Percentiles rank a stretch among this genome's conserved stretches.
phyloP scores from a whole-genome alignment of 2,329 filamentous ascomycete species.

The Colletotrichum tropicicola region DNA sequence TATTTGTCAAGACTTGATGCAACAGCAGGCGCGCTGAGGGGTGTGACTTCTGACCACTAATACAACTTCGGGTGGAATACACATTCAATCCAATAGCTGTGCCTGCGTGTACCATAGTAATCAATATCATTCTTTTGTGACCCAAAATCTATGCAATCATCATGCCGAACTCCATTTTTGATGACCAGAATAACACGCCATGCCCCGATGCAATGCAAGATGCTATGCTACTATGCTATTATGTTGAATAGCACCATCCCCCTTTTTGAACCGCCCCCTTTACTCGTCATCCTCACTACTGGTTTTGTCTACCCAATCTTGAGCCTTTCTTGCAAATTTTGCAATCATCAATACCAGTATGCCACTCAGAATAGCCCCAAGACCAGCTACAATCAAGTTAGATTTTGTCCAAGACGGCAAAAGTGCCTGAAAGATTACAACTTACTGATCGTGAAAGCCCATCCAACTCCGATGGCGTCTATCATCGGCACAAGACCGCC shows the following conservation, averaged over 20 bases:
- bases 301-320: conserved; percentile 15
- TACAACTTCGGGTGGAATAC: too few species aligned
- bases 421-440: background rate
- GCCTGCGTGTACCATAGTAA: too few species aligned
- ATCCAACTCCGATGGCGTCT: conserved; percentile 57
- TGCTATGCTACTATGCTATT: background rate
- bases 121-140: too few species aligned
- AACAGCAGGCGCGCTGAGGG: too few species aligned
- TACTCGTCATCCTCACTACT: conserved; percentile 15
- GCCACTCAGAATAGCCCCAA: conserved; percentile 5
- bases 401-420: background rate
- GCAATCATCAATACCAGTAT: conserved; percentile 16
- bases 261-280: background rate
- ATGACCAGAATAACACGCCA: too few species aligned
- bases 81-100: too few species aligned
- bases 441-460: conserved; percentile 56
- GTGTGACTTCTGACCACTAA: too few species aligned
- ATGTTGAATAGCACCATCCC: background rate
- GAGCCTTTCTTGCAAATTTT: conserved; percentile 20
- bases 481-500: conserved; percentile 63
- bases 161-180: too few species aligned
- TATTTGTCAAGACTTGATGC: background rate
- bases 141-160: too few species aligned
- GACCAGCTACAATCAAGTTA: background rate
- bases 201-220: background rate